Conservation (phyloP, 139 green algal genomes). For the Chlamydomonas incerta region DNA sequence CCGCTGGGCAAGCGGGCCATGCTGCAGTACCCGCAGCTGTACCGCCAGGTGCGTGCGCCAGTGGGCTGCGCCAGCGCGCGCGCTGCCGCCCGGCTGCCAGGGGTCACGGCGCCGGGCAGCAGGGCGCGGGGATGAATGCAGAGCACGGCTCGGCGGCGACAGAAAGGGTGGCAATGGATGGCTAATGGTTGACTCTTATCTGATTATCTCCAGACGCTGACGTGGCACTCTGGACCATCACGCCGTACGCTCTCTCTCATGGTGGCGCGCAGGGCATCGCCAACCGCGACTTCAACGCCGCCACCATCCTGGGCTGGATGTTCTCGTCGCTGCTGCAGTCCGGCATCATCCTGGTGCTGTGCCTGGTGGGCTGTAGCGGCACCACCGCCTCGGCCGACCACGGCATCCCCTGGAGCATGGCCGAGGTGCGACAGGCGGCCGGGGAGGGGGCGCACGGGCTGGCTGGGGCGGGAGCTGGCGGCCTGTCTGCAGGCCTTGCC, state of each 20-base stretch:
- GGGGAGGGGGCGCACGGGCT: neutral
- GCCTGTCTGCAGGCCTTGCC: no score
- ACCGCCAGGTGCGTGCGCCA: neutral
- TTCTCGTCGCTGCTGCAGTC: conserved; percentile 56
- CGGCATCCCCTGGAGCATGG: conserved; percentile 16
- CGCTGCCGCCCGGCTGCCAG: no score
- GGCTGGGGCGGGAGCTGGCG: no score
- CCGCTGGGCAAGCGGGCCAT: conserved; percentile 62
- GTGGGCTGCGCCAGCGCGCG: no score
- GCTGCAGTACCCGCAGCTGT: conserved; percentile 55
- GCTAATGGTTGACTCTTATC: no score
- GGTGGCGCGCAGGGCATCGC: neutral
- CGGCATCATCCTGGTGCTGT: conserved; percentile 56
- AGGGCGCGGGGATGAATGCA: no score
- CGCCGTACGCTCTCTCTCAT: no score
- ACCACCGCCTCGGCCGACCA: neutral
- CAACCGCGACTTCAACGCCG: conserved; percentile 70
- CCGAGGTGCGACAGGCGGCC: conserved; percentile 55
- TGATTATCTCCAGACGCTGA: no score
- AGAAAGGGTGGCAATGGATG: no score
- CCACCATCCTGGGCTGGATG: conserved; percentile 66
- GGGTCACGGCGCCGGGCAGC: no score
- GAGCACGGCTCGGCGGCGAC: no score
- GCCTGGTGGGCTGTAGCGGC: conserved; percentile 37
- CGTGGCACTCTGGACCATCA: no score